A percentile compares a stretch with the other conserved stretches of the same genome.
phyloP scores from a whole-genome alignment of 1,139 yeast species.

The Fermentozyma sake region DNA sequence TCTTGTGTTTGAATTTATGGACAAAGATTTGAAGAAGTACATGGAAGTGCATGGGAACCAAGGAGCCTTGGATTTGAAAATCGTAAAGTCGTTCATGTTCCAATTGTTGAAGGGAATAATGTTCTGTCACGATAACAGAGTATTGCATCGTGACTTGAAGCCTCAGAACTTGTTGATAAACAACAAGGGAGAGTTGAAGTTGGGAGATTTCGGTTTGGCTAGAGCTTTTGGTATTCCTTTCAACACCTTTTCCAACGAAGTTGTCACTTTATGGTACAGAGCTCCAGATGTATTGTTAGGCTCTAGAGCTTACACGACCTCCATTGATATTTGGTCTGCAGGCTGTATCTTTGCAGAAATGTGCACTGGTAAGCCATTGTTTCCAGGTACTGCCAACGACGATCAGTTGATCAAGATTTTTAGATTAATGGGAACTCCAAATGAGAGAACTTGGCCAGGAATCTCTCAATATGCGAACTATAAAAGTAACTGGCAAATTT shows the following conservation, averaged over 20 bases:
- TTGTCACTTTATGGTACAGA: slow-evolving; percentile 96
- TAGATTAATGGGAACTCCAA: slow-evolving; percentile 94
- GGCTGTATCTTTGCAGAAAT: slow-evolving; percentile 98
- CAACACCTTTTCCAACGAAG: slow-evolving; percentile 94
- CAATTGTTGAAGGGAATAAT: slow-evolving; percentile 86
- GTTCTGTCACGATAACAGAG: slow-evolving; percentile 94
- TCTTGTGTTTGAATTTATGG: slow-evolving; percentile 90
- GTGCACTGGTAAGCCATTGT: slow-evolving; percentile 96
- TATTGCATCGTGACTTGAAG: slow-evolving; percentile 89
- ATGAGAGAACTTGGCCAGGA: slow-evolving; percentile 95
- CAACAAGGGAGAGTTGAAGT: slow-evolving; percentile 81
- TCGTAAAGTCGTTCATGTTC: slow-evolving; percentile 89
- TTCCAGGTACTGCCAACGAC: slow-evolving; percentile 94
- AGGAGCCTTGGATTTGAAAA: slow-evolving; percentile 74
- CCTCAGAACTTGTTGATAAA: slow-evolving; percentile 92
- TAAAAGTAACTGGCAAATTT: slow-evolving; percentile 71
- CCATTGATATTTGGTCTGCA: slow-evolving; percentile 98
- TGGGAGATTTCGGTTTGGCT: slow-evolving; percentile 97
- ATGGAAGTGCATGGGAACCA: slow-evolving; percentile 87
- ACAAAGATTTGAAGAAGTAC: slow-evolving; percentile 86
- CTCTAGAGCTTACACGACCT: slow-evolving; percentile 89
- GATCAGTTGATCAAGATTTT: slow-evolving; percentile 89
- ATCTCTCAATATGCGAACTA: slow-evolving; percentile 83
- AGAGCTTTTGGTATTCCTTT: slow-evolving; percentile 98
- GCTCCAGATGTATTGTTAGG: slow-evolving; percentile 98